A percentile compares a stretch with the other conserved stretches of the same genome.
Evolutionary conservation across 257 asterid species (phyloP).

Genomic region (Anisodus acutangulus): DNA sequence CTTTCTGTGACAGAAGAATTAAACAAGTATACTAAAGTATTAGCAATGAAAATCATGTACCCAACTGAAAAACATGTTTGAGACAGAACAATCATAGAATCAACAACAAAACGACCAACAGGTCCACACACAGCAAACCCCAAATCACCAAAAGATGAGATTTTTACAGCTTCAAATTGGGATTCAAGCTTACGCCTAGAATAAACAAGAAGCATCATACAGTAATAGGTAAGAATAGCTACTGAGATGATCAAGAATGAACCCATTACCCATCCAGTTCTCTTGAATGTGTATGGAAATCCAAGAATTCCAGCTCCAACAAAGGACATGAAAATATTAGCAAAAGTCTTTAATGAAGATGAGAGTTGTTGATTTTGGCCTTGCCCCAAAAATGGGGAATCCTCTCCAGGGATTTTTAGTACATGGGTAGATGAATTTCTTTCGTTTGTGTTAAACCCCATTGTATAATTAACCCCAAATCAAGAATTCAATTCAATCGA

Average conservation of each 20-base stretch:
- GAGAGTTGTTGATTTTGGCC: slow-evolving; percentile 21
- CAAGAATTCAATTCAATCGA: slow-evolving; percentile 10
- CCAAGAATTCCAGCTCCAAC: slow-evolving; percentile 41
- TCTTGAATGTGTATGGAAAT: slow-evolving; percentile 35
- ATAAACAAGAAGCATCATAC: slow-evolving; percentile 39
- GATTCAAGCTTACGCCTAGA: slow-evolving; percentile 30
- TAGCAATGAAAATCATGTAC: slow-evolving; percentile 35
- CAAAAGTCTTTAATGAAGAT: slow-evolving; percentile 31
- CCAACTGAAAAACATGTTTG: slow-evolving; percentile 36
- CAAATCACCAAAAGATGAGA: slow-evolving; percentile 38
- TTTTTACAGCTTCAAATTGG: slow-evolving; percentile 15
- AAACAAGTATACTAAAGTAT: slow-evolving; percentile 33
- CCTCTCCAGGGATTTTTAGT: slow-evolving; percentile 56
- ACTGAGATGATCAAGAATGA: slow-evolving; percentile 32
- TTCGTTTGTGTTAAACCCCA: slow-evolving; percentile 36
- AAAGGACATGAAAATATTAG: slow-evolving; percentile 35
- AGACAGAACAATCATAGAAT: slow-evolving; percentile 35
- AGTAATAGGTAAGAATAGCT: slow-evolving; percentile 27
- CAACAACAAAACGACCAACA: slow-evolving; percentile 35
- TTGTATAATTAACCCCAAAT: not conserved
- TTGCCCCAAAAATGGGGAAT: slow-evolving; percentile 61
- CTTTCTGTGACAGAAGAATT: slow-evolving; percentile 19
- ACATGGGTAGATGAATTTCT: slow-evolving; percentile 59
- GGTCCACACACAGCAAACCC: slow-evolving; percentile 38
- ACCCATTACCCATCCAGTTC: slow-evolving; percentile 36